Base-by-base conservation (phyloP, 176 grass and related monocot species). In the Musa schizocarpa region DNA sequence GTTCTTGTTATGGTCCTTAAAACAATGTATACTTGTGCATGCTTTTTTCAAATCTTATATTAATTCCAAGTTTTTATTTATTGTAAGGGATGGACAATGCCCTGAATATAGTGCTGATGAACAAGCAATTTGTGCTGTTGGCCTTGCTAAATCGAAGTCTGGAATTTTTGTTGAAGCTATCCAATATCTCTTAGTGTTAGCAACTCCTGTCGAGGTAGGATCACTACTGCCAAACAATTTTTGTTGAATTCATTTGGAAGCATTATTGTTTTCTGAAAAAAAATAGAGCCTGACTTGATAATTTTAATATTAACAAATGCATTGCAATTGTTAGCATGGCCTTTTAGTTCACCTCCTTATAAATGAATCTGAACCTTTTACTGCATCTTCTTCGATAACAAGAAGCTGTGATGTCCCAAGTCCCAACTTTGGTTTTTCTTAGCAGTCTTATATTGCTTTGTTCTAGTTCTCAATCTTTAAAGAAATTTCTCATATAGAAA, bases 121-220 rank as follows among this genome's bases (percentile, higher is more conserved):
- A 76, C 94, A 98, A 86, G 86, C 86, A 49, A 91, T 98, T 83
- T 88, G 88, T 73, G 88, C 90, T 72, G 90, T 93, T 66, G 88
- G 94, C 26, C 90, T 98, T 80, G 88, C 90, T 74, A 98, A 68
- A 80, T 82, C 84, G 82, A 98, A 89, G 72, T 80, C 90, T 80
- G 94, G 90, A 53, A 86, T 98, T 80, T 98, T 98, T 76, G 82
- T 98, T 81, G 94, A 93, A 93, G 94, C 90, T 11, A 98, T 98
- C 69, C 90, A 93, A 64, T 87, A 89, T 80, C 80, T 98, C 83
- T 91, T 98, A 76, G 81, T 98, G 76, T 81, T 93, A 64, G 88
- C 94, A 84, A 98, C 94, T 89, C 90, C 90, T 50, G 82, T 93
- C 52, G 94, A 98, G 90, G 94, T 98, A 87, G 73, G 58, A 20